phyloP scores from a whole-genome alignment of 1,284 basidiomycete species.

The Moesziomyces sp. region DNA sequence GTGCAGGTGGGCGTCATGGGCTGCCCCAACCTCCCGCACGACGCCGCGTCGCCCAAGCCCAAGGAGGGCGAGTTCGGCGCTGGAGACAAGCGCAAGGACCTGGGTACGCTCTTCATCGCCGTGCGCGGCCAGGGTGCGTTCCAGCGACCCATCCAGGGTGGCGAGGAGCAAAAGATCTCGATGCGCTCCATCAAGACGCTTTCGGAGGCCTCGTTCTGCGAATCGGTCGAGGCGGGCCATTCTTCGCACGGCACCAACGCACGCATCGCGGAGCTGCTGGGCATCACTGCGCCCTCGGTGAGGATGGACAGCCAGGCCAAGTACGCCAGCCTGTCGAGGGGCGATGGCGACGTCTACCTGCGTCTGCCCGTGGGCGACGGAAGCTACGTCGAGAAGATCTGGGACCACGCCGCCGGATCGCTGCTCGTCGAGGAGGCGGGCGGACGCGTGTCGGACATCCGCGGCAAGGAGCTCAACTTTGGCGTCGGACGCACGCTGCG shows the following conservation, averaged over 20 bases:
- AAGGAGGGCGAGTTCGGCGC: conserved; percentile 63
- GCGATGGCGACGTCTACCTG: conserved; percentile 89
- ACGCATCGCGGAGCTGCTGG: conserved; percentile 77
- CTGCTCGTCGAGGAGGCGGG: conserved; percentile 90
- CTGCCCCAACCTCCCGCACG: conserved; percentile 83
- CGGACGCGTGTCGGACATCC: conserved; percentile 83
- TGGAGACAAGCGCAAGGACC: conserved; percentile 44
- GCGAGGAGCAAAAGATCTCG: conserved; percentile 47
- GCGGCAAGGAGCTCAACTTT: conserved; percentile 84
- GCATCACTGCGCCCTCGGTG: conserved; percentile 76
- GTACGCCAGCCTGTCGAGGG: conserved; percentile 86
- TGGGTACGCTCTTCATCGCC: conserved; percentile 63
- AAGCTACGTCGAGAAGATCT: conserved; percentile 88
- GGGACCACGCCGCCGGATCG: conserved; percentile 92
- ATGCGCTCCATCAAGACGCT: conserved; percentile 64
- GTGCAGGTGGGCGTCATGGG: conserved; percentile 85
- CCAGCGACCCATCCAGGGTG: conserved; percentile 54
- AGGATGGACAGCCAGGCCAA: conserved; percentile 99
- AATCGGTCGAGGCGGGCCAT: conserved; percentile 93
- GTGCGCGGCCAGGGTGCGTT: conserved; percentile 63
- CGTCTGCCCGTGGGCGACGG: conserved; percentile 84
- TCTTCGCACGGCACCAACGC: conserved; percentile 85
- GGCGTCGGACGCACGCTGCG: conserved; percentile 85
- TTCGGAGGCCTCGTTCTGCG: conserved; percentile 79
- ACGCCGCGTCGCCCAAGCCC: conserved; percentile 69